These are phyloP conservation scores for Cladosporium sp. DNA, from an alignment of 2,329 filamentous ascomycete species.

Conservation along the genomic window DNA sequence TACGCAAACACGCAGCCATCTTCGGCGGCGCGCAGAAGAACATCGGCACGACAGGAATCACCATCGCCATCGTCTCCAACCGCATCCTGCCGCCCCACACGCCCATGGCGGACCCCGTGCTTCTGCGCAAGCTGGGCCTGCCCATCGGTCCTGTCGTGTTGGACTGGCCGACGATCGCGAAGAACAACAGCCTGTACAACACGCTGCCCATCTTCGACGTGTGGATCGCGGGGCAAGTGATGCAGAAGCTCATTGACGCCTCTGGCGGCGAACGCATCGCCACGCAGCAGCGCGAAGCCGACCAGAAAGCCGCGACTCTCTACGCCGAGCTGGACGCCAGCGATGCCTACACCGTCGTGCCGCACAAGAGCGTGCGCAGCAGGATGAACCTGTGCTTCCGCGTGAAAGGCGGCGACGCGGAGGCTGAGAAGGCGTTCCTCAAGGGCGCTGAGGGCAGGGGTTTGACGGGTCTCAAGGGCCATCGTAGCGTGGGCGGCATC, in stretches of 20 bases:
- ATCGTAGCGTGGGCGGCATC: slow-evolving; percentile 82
- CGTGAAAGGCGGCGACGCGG: slow-evolving; percentile 59
- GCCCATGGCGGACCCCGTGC: slow-evolving; percentile 60
- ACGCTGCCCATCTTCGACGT: slow-evolving; percentile 94
- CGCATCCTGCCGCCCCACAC: slow-evolving; percentile 66
- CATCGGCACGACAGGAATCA: slow-evolving; percentile 78
- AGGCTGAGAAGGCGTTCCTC: slow-evolving; percentile 74
- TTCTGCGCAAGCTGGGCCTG: slow-evolving; percentile 72
- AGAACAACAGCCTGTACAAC: slow-evolving; percentile 95
- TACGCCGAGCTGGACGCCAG: slow-evolving; percentile 74
- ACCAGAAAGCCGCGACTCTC: slow-evolving; percentile 70
- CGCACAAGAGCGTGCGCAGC: slow-evolving; percentile 70
- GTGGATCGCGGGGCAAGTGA: slow-evolving; percentile 84
- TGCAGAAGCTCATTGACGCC: slow-evolving; percentile 63
- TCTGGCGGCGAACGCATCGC: slow-evolving; percentile 57
- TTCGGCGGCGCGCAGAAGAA: slow-evolving; percentile 97
- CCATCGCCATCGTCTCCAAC: slow-evolving; percentile 81
- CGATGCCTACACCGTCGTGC: slow-evolving; percentile 72
- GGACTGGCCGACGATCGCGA: slow-evolving; percentile 77
- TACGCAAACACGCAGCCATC: slow-evolving; percentile 75
- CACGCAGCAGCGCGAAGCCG: slow-evolving; percentile 70
- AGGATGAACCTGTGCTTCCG: slow-evolving; percentile 97
- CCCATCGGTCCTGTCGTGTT: slow-evolving; percentile 75
- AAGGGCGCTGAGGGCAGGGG: slow-evolving; percentile 64
- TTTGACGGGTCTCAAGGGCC: slow-evolving; percentile 80